A percentile compares a stretch with the other conserved stretches of the same genome.
These are phyloP conservation scores for Apostasia ramifera DNA, from an alignment of 106 monocot species.

Conservation along the genomic window DNA sequence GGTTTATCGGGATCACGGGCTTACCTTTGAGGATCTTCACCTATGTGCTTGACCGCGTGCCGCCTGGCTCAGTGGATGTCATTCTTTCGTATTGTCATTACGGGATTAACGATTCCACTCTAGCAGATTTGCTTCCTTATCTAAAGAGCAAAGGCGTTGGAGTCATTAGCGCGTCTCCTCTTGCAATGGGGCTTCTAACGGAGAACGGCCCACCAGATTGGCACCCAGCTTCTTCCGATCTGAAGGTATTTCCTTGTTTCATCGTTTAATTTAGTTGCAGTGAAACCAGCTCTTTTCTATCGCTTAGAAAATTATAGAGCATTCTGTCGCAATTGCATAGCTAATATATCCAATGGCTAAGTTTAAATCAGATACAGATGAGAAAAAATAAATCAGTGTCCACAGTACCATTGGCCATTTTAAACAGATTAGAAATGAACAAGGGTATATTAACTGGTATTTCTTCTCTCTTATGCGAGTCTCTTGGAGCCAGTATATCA, in stretches of 20 bases:
- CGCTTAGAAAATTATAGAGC: too few relatives aligned
- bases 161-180: constrained; percentile 81
- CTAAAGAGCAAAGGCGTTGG: constrained; percentile 73
- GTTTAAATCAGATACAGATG: too few relatives aligned
- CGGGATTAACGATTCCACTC: constrained; percentile 64
- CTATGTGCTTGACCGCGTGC: constrained; percentile 74
- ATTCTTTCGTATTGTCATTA: constrained; percentile 92
- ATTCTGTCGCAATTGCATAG: too few relatives aligned
- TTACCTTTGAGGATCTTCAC: constrained; percentile 64
- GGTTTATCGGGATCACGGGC: constrained; percentile 82
- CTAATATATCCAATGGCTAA: too few relatives aligned
- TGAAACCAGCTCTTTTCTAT: background rate
- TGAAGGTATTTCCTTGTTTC: constrained; percentile 46
- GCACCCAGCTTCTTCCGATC: constrained; percentile 74
- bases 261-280: background rate
- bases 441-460: too few relatives aligned
- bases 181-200: constrained; percentile 84
- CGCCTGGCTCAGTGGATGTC: constrained; percentile 70
- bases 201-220: constrained; percentile 78
- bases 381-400: too few relatives aligned
- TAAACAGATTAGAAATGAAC: too few relatives aligned
- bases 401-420: too few relatives aligned
- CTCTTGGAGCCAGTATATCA: too few relatives aligned
- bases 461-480: too few relatives aligned
- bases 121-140: constrained; percentile 70